Conservation (phyloP, 1,284 basidiomycete species). For the Pseudozyma hubeiensis region DNA sequence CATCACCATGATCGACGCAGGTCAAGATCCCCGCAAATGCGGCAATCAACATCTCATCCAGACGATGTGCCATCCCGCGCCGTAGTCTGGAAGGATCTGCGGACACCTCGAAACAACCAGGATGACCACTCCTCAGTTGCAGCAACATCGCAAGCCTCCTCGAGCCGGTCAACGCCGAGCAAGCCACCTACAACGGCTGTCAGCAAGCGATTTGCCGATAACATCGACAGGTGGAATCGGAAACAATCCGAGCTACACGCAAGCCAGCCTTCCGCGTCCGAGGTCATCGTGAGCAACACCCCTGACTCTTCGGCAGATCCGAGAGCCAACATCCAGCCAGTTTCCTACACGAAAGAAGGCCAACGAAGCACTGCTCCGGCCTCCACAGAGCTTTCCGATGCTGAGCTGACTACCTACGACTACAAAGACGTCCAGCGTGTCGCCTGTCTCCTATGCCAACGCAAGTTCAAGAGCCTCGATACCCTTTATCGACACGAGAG, state of each 20-base stretch:
- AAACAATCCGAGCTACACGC: constrained; percentile 46
- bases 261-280: neutral
- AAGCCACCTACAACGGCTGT: constrained; percentile 13
- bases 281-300: neutral
- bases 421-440: constrained; percentile 38
- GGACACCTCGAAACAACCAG: constrained; percentile 3
- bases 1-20: constrained; percentile 3
- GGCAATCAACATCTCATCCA: neutral
- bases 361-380: neutral
- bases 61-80: neutral
- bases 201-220: constrained; percentile 27
- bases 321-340: neutral
- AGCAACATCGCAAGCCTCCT: neutral
- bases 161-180: neutral
- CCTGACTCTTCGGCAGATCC: neutral
- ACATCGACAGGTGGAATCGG: constrained; percentile 46
- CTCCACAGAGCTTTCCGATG: constrained; percentile 10
- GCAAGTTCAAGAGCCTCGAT: constrained; percentile 47
- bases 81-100: constrained; percentile 20
- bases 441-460: constrained; percentile 50
- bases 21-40: constrained; percentile 16
- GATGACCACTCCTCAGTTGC: neutral
- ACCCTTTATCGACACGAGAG: constrained; percentile 33
- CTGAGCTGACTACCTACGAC: constrained; percentile 22
- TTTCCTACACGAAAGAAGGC: too few relatives aligned